Evolutionary conservation across 805 yeast genomes (phyloP), one percentile per base, ranked within the genome.

Genomic region (Lipomyces starkeyi): DNA sequence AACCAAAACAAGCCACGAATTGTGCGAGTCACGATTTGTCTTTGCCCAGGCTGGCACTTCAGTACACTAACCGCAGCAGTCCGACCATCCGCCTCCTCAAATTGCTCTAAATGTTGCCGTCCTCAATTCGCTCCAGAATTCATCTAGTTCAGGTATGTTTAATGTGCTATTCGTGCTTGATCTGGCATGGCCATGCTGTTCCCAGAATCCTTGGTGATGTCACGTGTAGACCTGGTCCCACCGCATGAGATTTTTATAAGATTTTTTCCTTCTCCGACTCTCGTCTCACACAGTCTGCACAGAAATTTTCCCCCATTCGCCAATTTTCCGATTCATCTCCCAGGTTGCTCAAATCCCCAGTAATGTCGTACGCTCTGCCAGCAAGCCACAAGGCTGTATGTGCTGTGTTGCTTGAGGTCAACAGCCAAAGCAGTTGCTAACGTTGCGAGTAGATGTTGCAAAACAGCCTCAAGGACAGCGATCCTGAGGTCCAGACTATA

Each of bases 401-500:
- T 63, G 22, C 20, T 43, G 20, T 43, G 22, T n/a, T 43, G 49
- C 22, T 29, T 43, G 49, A 43, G 22, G 1, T 43, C 49, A 43
- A n/a, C 49, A n/a, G 22, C 49, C 20, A 43, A 43, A 3, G 14
- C 20, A 43, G 9, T 17, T 43, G 49, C 49, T 43, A 43, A 43
- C 14, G 8, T 43, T 43, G 22, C 14, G 22, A 2, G 22, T 53
- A 75, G 74, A 70, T 78, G 66, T 69, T 78, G 58, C 75, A 78
- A 67, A 74, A 69, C 59, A 71, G 73, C 20, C 73, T 78, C 59
- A 68, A 58, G 56, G 72, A 74, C 49, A 67, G 73, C 67, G 83
- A 81, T 74, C 82, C 83, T 57, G 81, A 78, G 72, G 83, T 81
- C 64, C 79, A 75, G 63, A 69, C 71, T 62, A 81, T 81, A 76